Evolutionary conservation across 257 asterid genomes (phyloP).

Genomic region (Parsonsia alboflavescens): DNA sequence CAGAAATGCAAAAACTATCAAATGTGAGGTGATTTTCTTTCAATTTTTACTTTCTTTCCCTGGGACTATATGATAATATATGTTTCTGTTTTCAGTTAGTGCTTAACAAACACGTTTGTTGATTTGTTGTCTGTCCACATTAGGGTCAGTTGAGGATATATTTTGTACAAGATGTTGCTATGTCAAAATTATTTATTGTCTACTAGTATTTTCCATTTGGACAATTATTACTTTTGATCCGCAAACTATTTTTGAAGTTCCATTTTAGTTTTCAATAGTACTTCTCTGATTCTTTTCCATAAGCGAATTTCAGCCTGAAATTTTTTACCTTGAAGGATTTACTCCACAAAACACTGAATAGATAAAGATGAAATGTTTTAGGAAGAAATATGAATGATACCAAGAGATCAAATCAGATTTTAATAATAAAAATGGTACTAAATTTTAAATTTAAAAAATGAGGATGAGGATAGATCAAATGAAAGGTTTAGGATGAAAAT

Average conservation of each 20-base stretch:
- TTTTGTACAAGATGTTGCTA: neutral
- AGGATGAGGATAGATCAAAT: neutral
- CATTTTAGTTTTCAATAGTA: too few relatives aligned
- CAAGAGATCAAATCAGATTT: neutral
- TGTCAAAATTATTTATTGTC: neutral
- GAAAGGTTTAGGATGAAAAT: too few relatives aligned
- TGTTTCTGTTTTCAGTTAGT: neutral
- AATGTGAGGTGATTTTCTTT: conserved; percentile 51
- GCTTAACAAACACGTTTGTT: neutral
- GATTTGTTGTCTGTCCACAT: neutral
- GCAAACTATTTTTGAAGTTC: neutral
- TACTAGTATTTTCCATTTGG: neutral
- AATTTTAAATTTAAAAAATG: too few relatives aligned
- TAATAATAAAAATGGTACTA: too few relatives aligned
- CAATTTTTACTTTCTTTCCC: neutral
- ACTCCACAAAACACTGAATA: neutral
- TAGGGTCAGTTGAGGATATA: neutral
- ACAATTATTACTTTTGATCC: neutral
- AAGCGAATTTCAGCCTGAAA: too few relatives aligned
- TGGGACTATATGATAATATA: neutral
- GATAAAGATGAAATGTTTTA: too few relatives aligned
- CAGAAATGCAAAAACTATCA: conserved; percentile 72
- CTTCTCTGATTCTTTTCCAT: too few relatives aligned
- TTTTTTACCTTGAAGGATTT: neutral
- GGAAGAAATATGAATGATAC: too few relatives aligned